phyloP scores from a whole-genome alignment of 805 yeast species.

The Starmera dryadoides region DNA sequence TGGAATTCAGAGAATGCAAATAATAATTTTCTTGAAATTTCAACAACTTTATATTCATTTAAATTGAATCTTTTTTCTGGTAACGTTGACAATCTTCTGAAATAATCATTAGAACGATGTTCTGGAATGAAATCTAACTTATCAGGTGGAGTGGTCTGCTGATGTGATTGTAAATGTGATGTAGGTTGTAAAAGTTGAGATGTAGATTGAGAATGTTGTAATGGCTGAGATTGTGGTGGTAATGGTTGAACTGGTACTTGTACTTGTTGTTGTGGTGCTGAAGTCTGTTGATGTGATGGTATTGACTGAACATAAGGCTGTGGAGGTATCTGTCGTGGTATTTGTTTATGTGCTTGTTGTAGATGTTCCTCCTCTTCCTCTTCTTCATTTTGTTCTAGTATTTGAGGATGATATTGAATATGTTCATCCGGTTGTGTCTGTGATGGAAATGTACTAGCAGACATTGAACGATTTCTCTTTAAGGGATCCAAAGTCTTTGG shows the following conservation, averaged over 20 bases:
- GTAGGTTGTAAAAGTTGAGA: background rate
- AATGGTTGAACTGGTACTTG: too few relatives aligned
- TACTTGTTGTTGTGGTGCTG: too few relatives aligned
- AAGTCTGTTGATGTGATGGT: too few relatives aligned
- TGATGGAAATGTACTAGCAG: slow-evolving; percentile 4
- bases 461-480: slow-evolving; percentile 16
- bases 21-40: slow-evolving; percentile 51
- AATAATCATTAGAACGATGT: slow-evolving; percentile 53
- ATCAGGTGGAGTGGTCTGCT: slow-evolving; percentile 1
- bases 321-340: too few relatives aligned
- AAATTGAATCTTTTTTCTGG: slow-evolving; percentile 36
- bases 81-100: slow-evolving; percentile 55
- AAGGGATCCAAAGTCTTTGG: slow-evolving; percentile 3
- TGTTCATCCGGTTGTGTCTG: too few relatives aligned
- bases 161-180: background rate
- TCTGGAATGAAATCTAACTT: slow-evolving; percentile 23
- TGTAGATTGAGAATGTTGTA: background rate
- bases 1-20: slow-evolving; percentile 62
- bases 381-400: background rate
- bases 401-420: too few relatives aligned
- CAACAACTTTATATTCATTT: slow-evolving; percentile 23
- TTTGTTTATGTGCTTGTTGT: background rate
- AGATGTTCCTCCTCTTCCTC: background rate
- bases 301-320: too few relatives aligned
- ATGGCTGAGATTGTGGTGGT: too few relatives aligned